Evolutionary conservation across 495 filamentous ascomycete genomes (phyloP), one percentile per base, ranked within the genome.

Genomic region (Podospora appendiculata): DNA sequence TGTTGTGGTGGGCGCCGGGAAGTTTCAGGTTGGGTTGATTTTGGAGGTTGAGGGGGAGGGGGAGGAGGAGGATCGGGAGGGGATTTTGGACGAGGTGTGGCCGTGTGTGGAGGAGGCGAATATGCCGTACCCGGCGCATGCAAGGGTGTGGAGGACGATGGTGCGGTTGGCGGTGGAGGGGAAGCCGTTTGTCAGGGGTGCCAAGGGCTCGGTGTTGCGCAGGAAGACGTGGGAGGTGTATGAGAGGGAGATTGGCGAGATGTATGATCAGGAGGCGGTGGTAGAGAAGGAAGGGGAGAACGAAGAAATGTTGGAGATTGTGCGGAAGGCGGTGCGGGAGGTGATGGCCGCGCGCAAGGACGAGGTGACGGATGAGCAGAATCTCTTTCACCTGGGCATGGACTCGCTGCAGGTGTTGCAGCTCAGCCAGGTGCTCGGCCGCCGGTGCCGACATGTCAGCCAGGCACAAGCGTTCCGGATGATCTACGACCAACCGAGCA

Each of bases 21-120:
- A n/a, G 25, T 76, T 76, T 54, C 70, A 74, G 17, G 57, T 75
- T 2, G 68, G 65, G 4, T 51, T 80, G 17, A 47, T 83, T 4
- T 39, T 83, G 9, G 79, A 83, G 51, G 61, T 58, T 12, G 35
- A 50, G 35, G 17, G 56, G 43, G 17, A 57, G 14, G 13, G 32
- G 11, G 18, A 11, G 10, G 32, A 13, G 0, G 9, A 40, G 0
- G 41, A 38, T 32, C 8, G 5, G 8, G 51, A 33, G 2, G 25
- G 36, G 14, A 35, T 61, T 12, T 5, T 62, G 18, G 41, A 61
- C 0, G 35, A 52, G 36, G n/a, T 61, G 8, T 66, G 63, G 63
- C 45, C 52, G 10, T 39, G 0, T 10, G 51, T 66, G 10, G 52
- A 66, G 12, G 35, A 49, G 41, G 58, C 56, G 9, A 64, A 66